Evolutionary conservation across 768 basidiomycete genomes (phyloP).

Genomic region (Stropharia rugosoannulata): DNA sequence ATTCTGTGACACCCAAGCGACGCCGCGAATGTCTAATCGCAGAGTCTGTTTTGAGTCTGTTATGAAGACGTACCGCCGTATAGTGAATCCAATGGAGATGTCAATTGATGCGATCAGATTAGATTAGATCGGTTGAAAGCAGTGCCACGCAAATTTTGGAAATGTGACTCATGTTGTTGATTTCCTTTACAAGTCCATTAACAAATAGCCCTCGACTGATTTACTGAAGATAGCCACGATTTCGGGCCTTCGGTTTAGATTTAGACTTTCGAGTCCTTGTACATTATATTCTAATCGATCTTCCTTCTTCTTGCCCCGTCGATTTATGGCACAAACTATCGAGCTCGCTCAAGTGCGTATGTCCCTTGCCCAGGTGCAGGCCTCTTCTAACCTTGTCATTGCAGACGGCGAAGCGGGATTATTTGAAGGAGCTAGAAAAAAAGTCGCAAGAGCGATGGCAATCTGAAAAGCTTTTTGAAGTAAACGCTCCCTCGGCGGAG

Average conservation of each 20-base stretch:
- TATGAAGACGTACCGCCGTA: too few species aligned
- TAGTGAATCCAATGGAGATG: too few species aligned
- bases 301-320: conserved; percentile 4
- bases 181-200: conserved; percentile 6
- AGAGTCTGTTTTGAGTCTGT: too few species aligned
- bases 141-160: conserved; percentile 7
- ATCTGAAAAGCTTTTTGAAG: conserved; percentile 77
- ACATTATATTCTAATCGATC: conserved; percentile 26
- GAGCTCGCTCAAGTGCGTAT: conserved; percentile 57
- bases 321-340: conserved; percentile 58
- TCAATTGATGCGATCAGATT: background rate
- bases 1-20: too few species aligned
- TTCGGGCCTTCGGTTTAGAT: conserved; percentile 24
- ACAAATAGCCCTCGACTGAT: conserved; percentile 12
- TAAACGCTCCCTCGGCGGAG: conserved; percentile 71
- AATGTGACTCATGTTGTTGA: conserved; percentile 7
- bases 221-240: conserved; percentile 25
- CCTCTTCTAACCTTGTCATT: background rate
- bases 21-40: too few species aligned
- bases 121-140: background rate
- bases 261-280: conserved; percentile 35
- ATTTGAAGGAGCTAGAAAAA: conserved; percentile 78
- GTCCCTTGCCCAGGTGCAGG: background rate
- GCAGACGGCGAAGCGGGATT: conserved; percentile 95
- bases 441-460: conserved; percentile 85